phyloP scores from a whole-genome alignment of 257 asterid species.

The Scutellaria galericulata region DNA sequence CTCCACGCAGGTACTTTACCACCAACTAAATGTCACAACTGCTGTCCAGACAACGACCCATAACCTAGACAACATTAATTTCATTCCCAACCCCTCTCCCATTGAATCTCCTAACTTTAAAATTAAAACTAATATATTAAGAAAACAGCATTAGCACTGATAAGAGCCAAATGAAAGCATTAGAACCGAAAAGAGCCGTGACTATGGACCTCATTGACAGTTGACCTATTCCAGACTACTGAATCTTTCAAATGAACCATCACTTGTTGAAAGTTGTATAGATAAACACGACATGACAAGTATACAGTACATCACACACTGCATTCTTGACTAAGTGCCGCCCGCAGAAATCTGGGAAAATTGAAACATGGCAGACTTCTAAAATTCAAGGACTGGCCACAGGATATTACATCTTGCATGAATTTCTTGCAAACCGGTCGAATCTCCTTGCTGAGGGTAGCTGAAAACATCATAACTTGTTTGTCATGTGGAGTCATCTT shows the following conservation, averaged over 20 bases:
- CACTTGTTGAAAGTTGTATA: slow-evolving; percentile 37
- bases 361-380: slow-evolving; percentile 55
- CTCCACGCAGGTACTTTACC: slow-evolving; percentile 50
- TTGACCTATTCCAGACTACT: slow-evolving; percentile 27
- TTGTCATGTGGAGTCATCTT: slow-evolving; percentile 95
- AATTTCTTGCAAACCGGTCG: slow-evolving; percentile 97
- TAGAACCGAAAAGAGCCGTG: slow-evolving; percentile 21
- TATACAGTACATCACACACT: slow-evolving; percentile 57
- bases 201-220: slow-evolving; percentile 20
- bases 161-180: slow-evolving; percentile 3
- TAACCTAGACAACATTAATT: slow-evolving; percentile 24
- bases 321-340: slow-evolving; percentile 46
- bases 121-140: not conserved
- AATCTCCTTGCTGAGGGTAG: slow-evolving; percentile 92
- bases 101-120: slow-evolving; percentile 19
- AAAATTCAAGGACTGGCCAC: slow-evolving; percentile 72
- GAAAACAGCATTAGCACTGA: slow-evolving; percentile 23
- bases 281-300: slow-evolving; percentile 47
- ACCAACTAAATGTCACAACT: slow-evolving; percentile 37
- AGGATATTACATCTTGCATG: slow-evolving; percentile 95
- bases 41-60: slow-evolving; percentile 33
- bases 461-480: slow-evolving; percentile 98
- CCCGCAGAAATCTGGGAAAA: slow-evolving; percentile 56
- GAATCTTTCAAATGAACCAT: slow-evolving; percentile 37
- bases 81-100: slow-evolving; percentile 15